A percentile compares a stretch with the other conserved stretches of the same genome.
These are phyloP conservation scores for Melanopsichium pennsylvanicum DNA, from an alignment of 1,284 basidiomycete genomes.

Conservation along the genomic window DNA sequence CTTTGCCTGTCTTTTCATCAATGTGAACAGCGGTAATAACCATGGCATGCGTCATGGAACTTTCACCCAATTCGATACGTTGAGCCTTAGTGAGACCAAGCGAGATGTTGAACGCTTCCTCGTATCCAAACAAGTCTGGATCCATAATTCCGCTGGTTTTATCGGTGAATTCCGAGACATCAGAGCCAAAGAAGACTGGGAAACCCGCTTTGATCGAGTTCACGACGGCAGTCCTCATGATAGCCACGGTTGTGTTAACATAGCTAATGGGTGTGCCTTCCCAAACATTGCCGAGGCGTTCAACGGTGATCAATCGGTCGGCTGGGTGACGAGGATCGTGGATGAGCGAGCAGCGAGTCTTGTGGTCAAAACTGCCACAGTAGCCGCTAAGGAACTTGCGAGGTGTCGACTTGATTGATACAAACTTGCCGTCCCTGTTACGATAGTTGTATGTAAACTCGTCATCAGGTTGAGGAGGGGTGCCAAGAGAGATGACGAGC, in stretches of 20 bases:
- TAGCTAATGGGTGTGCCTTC: slow-evolving; percentile 80
- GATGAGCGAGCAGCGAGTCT: slow-evolving; percentile 87
- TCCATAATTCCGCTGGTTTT: slow-evolving; percentile 77
- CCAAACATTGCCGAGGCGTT: slow-evolving; percentile 90
- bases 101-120: slow-evolving; percentile 72
- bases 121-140: slow-evolving; percentile 75
- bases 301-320: slow-evolving; percentile 86
- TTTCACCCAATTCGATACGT: slow-evolving; percentile 81
- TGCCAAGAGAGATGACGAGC: slow-evolving; percentile 79
- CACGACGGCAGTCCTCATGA: slow-evolving; percentile 76
- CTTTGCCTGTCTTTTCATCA: slow-evolving; percentile 71
- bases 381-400: slow-evolving; percentile 71
- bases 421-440: slow-evolving; percentile 79
- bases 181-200: slow-evolving; percentile 94
- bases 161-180: slow-evolving; percentile 79
- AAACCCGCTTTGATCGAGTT: slow-evolving; percentile 83
- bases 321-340: slow-evolving; percentile 90
- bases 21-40: slow-evolving; percentile 56
- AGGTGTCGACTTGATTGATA: slow-evolving; percentile 79
- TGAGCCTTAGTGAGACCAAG: slow-evolving; percentile 80
- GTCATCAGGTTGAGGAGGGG: slow-evolving; percentile 47
- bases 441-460: slow-evolving; percentile 68
- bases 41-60: slow-evolving; percentile 86
- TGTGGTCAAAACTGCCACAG: slow-evolving; percentile 68
- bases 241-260: slow-evolving; percentile 84